Base-by-base conservation (phyloP, 2,329 filamentous ascomycete genomes). In the Cladorrhinum sp. region DNA sequence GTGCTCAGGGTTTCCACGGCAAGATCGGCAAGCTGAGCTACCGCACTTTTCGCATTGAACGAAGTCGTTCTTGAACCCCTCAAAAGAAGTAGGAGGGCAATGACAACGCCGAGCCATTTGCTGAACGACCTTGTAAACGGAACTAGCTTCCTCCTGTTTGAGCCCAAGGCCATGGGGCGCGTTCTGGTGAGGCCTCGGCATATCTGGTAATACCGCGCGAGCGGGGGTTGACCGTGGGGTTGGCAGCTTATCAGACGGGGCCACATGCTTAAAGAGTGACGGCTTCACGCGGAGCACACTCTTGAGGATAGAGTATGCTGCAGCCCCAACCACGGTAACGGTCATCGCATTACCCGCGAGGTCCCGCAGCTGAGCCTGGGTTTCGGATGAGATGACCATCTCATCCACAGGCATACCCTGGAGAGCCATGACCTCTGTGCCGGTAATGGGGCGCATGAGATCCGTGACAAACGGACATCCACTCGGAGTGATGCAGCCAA, bases 331-430 rank as follows among this genome's bases (percentile, higher is more conserved):
- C 0, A 92, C 87, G 0, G 90, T 89, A 0, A 85, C 85, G 1
- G 83, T 86, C 90, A 93, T 93, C 0, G 90, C 90, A 70, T 95
- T 93, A 0, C 90, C 90, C 1, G 88, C 89, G 1, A 93, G 75
- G 64, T 92, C 85, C 63, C 87, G 84, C 2, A 91, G 76, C 18
- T 92, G 77, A 1, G 75, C 72, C 51, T 86, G 78, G 0, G 79
- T 82, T 66, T 93, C 86, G 8, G 81, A 80, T 0, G 83, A 86
- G n/a, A 92, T 78, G 0, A 85, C 75, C 10, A 93, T 75, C 53
- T 81, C 79, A 57, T 85, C 75, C 1, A 87, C 71, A 0, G 88
- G 87, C 53, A 93, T 76, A 1, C 90, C 90, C 74, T 93, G 90
- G 4, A 92, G 72, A 5, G 76, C 72, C 1, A 93, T 75, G 1